phyloP scores from a whole-genome alignment of 169 alveolate species.

The Eimeria acervulina region DNA sequence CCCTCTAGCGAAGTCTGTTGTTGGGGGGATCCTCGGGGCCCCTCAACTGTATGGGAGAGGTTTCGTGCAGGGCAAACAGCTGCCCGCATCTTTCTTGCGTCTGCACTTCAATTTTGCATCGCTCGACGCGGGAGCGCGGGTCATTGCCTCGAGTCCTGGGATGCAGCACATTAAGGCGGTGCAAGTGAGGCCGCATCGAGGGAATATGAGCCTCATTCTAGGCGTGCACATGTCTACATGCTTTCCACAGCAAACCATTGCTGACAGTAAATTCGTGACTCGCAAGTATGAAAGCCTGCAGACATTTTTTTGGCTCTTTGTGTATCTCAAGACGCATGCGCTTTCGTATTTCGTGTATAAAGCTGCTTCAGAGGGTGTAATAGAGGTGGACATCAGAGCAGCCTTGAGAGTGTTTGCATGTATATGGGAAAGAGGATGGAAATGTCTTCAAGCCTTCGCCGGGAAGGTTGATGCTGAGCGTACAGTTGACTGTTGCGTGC shows the following conservation, averaged over 20 bases:
- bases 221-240: not conserved
- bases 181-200: constrained; percentile 80
- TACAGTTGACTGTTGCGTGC: not conserved
- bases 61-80: constrained; percentile 84
- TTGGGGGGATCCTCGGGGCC: constrained; percentile 32
- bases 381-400: not conserved
- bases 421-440: not conserved
- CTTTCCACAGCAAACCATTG: not conserved
- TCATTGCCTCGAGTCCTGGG: constrained; percentile 89
- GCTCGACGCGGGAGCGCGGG: constrained; percentile 91
- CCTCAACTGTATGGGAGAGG: constrained; percentile 83
- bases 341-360: not conserved
- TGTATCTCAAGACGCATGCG: not conserved
- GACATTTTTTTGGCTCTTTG: not conserved
- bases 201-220: not conserved
- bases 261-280: not conserved
- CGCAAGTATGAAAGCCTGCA: not conserved
- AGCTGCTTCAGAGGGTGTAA: not conserved
- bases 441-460: not conserved
- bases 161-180: constrained; percentile 85
- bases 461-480: not conserved
- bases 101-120: constrained; percentile 91
- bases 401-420: constrained; percentile 51
- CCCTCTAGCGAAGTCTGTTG: constrained; percentile 21
- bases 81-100: constrained; percentile 84